Percentiles rank a stretch among this genome's conserved stretches.
These are phyloP conservation scores for Licmophora abbreviata DNA, from an alignment of 108 stramenopile species.

Conservation along the genomic window DNA sequence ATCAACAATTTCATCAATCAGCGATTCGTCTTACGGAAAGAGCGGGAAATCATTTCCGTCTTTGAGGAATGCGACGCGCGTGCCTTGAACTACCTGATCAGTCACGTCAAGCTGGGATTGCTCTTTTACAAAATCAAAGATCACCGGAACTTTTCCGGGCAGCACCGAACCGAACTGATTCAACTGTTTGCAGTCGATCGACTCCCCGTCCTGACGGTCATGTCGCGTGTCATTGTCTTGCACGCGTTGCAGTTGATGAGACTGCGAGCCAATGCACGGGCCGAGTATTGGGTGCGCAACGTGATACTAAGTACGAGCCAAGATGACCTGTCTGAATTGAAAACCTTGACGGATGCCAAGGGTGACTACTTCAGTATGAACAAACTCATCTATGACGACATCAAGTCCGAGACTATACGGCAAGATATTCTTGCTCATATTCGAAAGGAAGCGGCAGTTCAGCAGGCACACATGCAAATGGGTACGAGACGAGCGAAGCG, in stretches of 20 bases:
- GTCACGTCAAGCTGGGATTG: conserved; percentile 83
- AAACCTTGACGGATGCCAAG: conserved; percentile 90
- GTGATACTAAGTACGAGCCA: conserved; percentile 85
- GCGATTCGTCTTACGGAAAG: conserved; percentile 74
- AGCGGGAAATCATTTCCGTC: conserved; percentile 85
- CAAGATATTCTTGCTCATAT: conserved; percentile 91
- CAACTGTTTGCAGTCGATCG: conserved; percentile 81
- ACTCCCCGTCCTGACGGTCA: conserved; percentile 64
- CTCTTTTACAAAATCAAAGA: conserved; percentile 97
- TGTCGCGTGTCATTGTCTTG: conserved; percentile 67
- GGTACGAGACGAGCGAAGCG: conserved; percentile 36
- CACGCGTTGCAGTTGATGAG: conserved; percentile 78
- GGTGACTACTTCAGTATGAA: conserved; percentile 89
- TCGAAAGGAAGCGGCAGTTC: conserved; percentile 86
- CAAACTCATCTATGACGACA: conserved; percentile 93
- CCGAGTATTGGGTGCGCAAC: conserved; percentile 91
- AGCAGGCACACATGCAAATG: conserved; percentile 74
- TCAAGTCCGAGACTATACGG: conserved; percentile 76
- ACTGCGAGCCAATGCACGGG: conserved; percentile 72
- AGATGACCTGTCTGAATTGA: conserved; percentile 90
- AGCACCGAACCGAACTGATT: conserved; percentile 82
- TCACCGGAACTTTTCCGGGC: conserved; percentile 73
- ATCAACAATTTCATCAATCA: conserved; percentile 88
- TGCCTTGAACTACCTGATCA: conserved; percentile 88
- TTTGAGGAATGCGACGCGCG: conserved; percentile 88